Conservation (phyloP, 2,329 filamentous ascomycete species). For the Monilinia laxa region DNA sequence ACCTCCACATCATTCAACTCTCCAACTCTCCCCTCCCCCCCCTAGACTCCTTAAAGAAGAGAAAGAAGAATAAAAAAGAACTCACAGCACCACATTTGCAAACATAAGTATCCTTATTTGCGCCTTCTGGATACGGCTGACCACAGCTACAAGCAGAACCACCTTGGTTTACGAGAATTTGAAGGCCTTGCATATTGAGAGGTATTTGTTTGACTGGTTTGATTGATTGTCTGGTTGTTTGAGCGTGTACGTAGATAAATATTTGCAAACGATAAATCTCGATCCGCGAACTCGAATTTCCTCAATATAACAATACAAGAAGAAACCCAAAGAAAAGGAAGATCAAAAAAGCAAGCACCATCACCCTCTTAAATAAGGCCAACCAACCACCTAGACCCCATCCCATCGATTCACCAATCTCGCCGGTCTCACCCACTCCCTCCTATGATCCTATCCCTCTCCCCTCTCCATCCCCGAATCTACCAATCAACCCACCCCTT, state of each 20-base stretch:
- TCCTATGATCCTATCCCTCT: not conserved
- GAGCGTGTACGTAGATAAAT: not conserved
- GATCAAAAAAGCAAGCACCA: not conserved
- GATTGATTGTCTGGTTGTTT: not conserved
- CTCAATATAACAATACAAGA: too few relatives aligned
- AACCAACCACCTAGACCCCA: not conserved
- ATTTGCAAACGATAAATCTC: too few relatives aligned
- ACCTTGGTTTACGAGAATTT: conserved; percentile 9
- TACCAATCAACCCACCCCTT: not conserved
- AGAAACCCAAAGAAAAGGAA: too few relatives aligned
- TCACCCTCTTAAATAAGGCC: not conserved
- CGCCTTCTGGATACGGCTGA: conserved; percentile 10
- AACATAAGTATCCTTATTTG: conserved; percentile 19
- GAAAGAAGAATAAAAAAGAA: not conserved
- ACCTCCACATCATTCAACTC: too few relatives aligned
- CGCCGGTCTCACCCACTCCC: not conserved
- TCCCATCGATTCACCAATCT: not conserved
- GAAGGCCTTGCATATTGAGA: conserved; percentile 9
- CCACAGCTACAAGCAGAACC: conserved; percentile 13
- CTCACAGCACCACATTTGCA: conserved; percentile 13
- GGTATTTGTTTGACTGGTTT: not conserved
- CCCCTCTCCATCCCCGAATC: not conserved
- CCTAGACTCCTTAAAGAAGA: too few relatives aligned
- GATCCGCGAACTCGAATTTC: too few relatives aligned
- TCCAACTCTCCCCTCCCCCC: not conserved